phyloP scores from a whole-genome alignment of 2,329 filamentous ascomycete genomes.

The Gremmenia infestans region DNA sequence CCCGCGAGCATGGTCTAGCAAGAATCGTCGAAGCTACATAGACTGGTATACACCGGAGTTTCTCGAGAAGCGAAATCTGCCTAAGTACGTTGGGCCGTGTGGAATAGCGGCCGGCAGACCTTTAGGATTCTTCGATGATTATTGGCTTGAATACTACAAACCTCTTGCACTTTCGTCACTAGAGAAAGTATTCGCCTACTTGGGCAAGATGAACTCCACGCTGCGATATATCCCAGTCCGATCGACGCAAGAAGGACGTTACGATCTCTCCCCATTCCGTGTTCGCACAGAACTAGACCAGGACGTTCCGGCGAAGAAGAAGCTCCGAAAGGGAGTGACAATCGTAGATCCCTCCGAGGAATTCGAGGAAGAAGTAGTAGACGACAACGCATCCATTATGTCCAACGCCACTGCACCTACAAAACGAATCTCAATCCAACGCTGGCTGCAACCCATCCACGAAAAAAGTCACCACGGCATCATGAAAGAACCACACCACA shows the following conservation, averaged over 20 bases:
- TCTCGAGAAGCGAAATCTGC: constrained; percentile 52
- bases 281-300: constrained; percentile 63
- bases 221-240: constrained; percentile 77
- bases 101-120: constrained; percentile 21
- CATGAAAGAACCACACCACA: constrained; percentile 45
- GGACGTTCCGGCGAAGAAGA: constrained; percentile 56
- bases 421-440: constrained; percentile 50
- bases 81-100: constrained; percentile 18
- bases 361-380: constrained; percentile 32
- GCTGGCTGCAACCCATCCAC: constrained; percentile 53
- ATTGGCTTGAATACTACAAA: constrained; percentile 96
- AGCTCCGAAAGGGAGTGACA: constrained; percentile 61
- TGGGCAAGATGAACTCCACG: constrained; percentile 75
- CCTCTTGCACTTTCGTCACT: constrained; percentile 84
- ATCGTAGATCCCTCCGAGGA: constrained; percentile 57
- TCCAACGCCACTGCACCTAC: constrained; percentile 37
- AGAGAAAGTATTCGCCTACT: constrained; percentile 82
- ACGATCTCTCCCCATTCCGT: constrained; percentile 84
- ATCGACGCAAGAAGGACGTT: constrained; percentile 65
- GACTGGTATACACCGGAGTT: constrained; percentile 78
- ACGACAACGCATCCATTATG: constrained; percentile 39
- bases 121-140: constrained; percentile 70
- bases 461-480: constrained; percentile 41
- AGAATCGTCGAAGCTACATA: constrained; percentile 67
- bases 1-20: constrained; percentile 67